phyloP scores from a whole-genome alignment of 768 basidiomycete genomes.

The Rhodotorula graminis region DNA sequence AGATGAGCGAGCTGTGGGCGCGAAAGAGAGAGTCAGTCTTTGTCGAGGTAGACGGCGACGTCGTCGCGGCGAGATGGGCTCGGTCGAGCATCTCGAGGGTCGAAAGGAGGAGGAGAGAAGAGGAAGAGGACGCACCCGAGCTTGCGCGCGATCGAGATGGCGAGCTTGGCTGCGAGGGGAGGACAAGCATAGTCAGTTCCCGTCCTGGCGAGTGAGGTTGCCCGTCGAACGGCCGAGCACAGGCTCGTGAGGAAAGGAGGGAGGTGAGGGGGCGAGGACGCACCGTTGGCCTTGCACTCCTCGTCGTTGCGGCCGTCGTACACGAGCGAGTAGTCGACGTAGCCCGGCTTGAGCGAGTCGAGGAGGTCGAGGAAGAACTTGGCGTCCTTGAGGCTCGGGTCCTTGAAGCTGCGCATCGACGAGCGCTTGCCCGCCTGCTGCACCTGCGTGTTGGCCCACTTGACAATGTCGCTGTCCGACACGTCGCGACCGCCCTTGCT shows the following conservation, averaged over 20 bases:
- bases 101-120: background rate
- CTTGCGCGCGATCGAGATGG: conserved; percentile 97
- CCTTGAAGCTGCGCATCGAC: conserved; percentile 86
- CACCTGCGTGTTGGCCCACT: conserved; percentile 89
- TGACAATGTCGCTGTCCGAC: conserved; percentile 86
- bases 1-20: conserved; percentile 66
- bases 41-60: background rate
- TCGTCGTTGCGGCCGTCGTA: conserved; percentile 62
- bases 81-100: background rate
- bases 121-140: conserved; percentile 50
- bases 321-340: conserved; percentile 83
- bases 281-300: conserved; percentile 86
- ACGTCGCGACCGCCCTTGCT: conserved; percentile 68
- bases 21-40: background rate
- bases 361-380: conserved; percentile 90
- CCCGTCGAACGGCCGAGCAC: background rate
- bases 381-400: conserved; percentile 78
- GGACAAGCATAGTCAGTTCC: background rate
- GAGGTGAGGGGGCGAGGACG: conserved; percentile 40
- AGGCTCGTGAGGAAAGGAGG: too few species aligned
- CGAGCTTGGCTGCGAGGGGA: conserved; percentile 69
- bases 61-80: background rate
- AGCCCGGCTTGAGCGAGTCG: conserved; percentile 84
- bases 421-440: conserved; percentile 54
- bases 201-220: too few species aligned